phyloP scores from a whole-genome alignment of 768 basidiomycete species.

The Paxillus ammoniavirescens region DNA sequence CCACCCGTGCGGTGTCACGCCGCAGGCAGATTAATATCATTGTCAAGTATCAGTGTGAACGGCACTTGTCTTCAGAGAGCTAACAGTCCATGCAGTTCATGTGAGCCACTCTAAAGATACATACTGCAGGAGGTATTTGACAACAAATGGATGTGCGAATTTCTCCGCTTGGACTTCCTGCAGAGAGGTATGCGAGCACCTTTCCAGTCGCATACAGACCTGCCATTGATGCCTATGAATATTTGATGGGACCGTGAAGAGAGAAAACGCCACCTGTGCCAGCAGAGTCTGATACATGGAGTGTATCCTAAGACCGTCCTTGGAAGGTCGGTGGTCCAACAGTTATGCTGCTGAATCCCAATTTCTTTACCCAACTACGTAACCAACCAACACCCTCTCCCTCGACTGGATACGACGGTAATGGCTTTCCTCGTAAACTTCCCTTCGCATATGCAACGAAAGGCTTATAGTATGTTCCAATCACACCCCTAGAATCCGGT shows the following conservation, averaged over 20 bases:
- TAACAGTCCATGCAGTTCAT: not conserved
- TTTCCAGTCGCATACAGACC: not conserved
- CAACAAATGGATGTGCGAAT: not conserved
- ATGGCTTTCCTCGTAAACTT: constrained; percentile 12
- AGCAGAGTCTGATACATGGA: not conserved
- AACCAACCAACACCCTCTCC: constrained; percentile 32
- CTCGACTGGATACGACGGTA: constrained; percentile 17
- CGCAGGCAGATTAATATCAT: constrained; percentile 41
- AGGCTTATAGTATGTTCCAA: constrained; percentile 32
- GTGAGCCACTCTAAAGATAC: not conserved
- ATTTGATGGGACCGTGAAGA: not conserved
- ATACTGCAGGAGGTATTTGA: not conserved
- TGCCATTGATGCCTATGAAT: not conserved
- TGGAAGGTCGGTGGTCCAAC: constrained; percentile 25
- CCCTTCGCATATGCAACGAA: constrained; percentile 24
- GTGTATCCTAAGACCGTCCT: not conserved
- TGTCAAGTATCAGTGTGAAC: constrained; percentile 35
- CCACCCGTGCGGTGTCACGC: constrained; percentile 49
- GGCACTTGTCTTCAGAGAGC: not conserved
- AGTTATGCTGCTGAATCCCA: constrained; percentile 29
- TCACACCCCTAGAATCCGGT: constrained; percentile 23
- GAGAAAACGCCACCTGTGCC: not conserved
- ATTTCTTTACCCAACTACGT: constrained; percentile 26
- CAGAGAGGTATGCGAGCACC: not conserved
- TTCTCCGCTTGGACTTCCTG: not conserved